Evolutionary conservation across 495 filamentous ascomycete species (phyloP).

Genomic region (Podospora tetraspora): DNA sequence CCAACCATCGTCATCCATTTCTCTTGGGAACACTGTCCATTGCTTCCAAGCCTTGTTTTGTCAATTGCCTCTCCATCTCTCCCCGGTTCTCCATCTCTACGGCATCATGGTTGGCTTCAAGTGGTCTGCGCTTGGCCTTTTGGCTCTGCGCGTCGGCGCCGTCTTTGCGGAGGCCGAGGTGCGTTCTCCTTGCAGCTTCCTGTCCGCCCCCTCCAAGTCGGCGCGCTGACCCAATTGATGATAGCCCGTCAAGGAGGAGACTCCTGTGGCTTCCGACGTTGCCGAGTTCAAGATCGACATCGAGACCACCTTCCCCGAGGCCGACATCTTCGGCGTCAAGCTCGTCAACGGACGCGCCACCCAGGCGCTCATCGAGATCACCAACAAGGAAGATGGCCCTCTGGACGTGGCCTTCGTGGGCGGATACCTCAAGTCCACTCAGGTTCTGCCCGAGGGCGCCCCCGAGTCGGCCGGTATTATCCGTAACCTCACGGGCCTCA

Average conservation of each 20-base stretch:
- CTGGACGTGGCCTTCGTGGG: slow-evolving; percentile 73
- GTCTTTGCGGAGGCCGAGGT: slow-evolving; percentile 58
- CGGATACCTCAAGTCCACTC: slow-evolving; percentile 62
- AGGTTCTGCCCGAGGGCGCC: slow-evolving; percentile 43
- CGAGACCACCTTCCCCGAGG: slow-evolving; percentile 72
- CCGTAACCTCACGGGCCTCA: slow-evolving; percentile 76
- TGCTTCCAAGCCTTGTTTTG: slow-evolving; percentile 18
- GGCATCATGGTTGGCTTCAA: slow-evolving; percentile 67
- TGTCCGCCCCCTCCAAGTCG: not conserved
- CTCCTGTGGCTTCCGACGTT: slow-evolving; percentile 36
- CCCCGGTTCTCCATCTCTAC: slow-evolving; percentile 21
- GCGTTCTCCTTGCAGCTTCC: slow-evolving; percentile 33
- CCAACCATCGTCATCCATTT: slow-evolving; percentile 12
- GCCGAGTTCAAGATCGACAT: slow-evolving; percentile 68
- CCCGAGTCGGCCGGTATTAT: slow-evolving; percentile 54
- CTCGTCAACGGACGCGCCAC: slow-evolving; percentile 91
- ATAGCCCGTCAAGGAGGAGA: slow-evolving; percentile 33
- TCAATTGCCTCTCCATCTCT: slow-evolving; percentile 16
- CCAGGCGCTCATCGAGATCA: slow-evolving; percentile 70
- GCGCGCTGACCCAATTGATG: not conserved
- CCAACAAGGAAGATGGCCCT: slow-evolving; percentile 75
- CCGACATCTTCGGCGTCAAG: slow-evolving; percentile 92
- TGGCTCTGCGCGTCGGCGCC: slow-evolving; percentile 62
- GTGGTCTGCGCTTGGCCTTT: slow-evolving; percentile 63
- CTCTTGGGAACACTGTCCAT: slow-evolving; percentile 12